These are phyloP conservation scores for Xerocomellus intermedius DNA, from an alignment of 768 basidiomycete genomes.

Conservation along the genomic window DNA sequence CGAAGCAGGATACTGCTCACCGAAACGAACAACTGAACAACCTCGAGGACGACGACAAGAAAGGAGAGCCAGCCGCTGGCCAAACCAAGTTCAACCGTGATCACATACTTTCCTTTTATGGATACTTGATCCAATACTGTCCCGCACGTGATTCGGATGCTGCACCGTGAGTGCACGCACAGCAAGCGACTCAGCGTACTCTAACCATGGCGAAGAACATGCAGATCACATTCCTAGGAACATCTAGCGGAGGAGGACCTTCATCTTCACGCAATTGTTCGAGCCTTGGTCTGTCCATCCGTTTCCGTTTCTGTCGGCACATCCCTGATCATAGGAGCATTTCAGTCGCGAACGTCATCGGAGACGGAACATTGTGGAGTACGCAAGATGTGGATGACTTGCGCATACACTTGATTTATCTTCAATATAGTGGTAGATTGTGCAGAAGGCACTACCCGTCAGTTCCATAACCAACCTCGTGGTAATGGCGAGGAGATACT, in stretches of 20 bases:
- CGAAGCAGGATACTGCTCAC: slow-evolving; percentile 11
- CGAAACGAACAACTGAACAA: slow-evolving; percentile 2
- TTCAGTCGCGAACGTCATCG: slow-evolving; percentile 53
- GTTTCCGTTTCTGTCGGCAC: too few relatives aligned
- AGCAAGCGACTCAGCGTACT: background rate
- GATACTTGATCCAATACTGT: background rate
- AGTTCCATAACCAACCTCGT: slow-evolving; percentile 58
- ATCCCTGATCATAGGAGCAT: slow-evolving; percentile 3
- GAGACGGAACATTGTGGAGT: slow-evolving; percentile 68
- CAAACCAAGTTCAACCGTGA: slow-evolving; percentile 17
- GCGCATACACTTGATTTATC: slow-evolving; percentile 1
- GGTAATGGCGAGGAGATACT: slow-evolving; percentile 30
- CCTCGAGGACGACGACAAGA: background rate
- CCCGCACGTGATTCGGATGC: slow-evolving; percentile 15
- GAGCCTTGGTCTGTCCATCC: slow-evolving; percentile 41
- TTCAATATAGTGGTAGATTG: slow-evolving; percentile 69
- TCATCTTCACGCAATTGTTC: slow-evolving; percentile 73
- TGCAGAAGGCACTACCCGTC: slow-evolving; percentile 75
- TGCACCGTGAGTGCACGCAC: too few relatives aligned
- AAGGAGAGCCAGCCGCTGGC: slow-evolving; percentile 15
- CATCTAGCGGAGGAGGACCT: slow-evolving; percentile 76
- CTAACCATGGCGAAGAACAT: slow-evolving; percentile 42
- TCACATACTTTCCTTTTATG: slow-evolving; percentile 21
- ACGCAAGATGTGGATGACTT: slow-evolving; percentile 20
- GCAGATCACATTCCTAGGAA: slow-evolving; percentile 71